Conservation (phyloP, 495 filamentous ascomycete genomes). For the Xylaria bambusicola region DNA sequence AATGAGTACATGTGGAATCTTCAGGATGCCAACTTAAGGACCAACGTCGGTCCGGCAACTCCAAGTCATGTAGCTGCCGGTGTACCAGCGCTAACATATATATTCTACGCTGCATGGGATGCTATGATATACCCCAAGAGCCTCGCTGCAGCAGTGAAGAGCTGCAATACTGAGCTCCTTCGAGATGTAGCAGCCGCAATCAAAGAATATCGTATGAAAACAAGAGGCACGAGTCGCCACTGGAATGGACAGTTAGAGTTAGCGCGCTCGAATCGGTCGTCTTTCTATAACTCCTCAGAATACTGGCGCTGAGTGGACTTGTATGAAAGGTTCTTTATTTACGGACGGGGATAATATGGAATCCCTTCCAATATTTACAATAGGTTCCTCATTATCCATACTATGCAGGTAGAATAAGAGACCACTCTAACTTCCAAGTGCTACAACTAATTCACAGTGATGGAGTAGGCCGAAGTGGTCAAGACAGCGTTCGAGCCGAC, state of each 20-base stretch:
- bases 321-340: neutral
- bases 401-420: neutral
- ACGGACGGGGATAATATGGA: neutral
- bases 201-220: slow-evolving; percentile 36
- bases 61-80: slow-evolving; percentile 45
- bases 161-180: slow-evolving; percentile 26
- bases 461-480: slow-evolving; percentile 29
- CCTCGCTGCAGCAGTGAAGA: slow-evolving; percentile 27
- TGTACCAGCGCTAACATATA: slow-evolving; percentile 35
- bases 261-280: slow-evolving; percentile 14
- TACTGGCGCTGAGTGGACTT: slow-evolving; percentile 25
- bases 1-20: slow-evolving; percentile 44
- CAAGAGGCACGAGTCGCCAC: slow-evolving; percentile 29
- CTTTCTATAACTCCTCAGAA: slow-evolving; percentile 20
- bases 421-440: neutral
- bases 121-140: slow-evolving; percentile 32
- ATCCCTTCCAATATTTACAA: neutral
- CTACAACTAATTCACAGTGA: slow-evolving; percentile 22
- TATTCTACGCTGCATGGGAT: slow-evolving; percentile 47
- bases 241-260: slow-evolving; percentile 35
- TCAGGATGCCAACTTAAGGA: slow-evolving; percentile 26
- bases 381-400: neutral
- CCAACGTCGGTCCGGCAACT: slow-evolving; percentile 36
- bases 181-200: slow-evolving; percentile 42
- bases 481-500: slow-evolving; percentile 32